These are phyloP conservation scores for Ordospora colligata DNA, from an alignment of 371 early-diverging fungal species.

Conservation along the genomic window DNA sequence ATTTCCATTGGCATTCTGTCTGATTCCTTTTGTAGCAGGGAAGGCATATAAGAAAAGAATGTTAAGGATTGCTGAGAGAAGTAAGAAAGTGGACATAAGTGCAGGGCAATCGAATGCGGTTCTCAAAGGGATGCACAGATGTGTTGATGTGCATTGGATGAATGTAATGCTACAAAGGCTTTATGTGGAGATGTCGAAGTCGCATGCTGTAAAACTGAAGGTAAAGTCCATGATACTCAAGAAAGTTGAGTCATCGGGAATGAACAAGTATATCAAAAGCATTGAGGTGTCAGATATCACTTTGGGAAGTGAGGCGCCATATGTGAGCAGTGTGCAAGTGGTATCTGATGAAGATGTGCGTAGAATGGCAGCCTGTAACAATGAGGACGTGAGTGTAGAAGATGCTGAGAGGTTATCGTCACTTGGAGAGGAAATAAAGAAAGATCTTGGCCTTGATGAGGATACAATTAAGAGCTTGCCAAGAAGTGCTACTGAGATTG, in stretches of 20 bases:
- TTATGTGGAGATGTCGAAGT: slow-evolving; percentile 45
- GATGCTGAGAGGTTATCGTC: background rate
- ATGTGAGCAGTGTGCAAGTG: slow-evolving; percentile 41
- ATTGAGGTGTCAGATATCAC: slow-evolving; percentile 48
- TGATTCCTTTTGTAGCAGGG: background rate
- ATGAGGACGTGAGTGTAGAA: background rate
- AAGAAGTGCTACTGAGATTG: background rate
- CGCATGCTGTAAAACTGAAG: slow-evolving; percentile 48
- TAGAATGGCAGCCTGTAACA: background rate
- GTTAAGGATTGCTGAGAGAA: background rate
- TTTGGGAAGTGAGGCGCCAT: slow-evolving; percentile 57
- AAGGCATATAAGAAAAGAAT: background rate
- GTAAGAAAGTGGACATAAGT: background rate
- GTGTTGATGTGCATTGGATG: slow-evolving; percentile 54
- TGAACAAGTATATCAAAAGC: slow-evolving; percentile 41
- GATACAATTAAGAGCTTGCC: background rate
- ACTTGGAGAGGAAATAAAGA: slow-evolving; percentile 10
- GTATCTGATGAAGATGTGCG: slow-evolving; percentile 39
- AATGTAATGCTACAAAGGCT: slow-evolving; percentile 54
- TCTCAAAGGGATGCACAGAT: slow-evolving; percentile 30
- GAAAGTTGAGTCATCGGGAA: slow-evolving; percentile 38
- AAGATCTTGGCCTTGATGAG: background rate
- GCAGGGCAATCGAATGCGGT: background rate
- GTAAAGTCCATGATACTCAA: slow-evolving; percentile 43
- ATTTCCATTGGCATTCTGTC: slow-evolving; percentile 6